Evolutionary conservation across 2,329 filamentous ascomycete genomes (phyloP), one percentile per base, ranked within the genome.

Genomic region (Aspergillus uvarum): DNA sequence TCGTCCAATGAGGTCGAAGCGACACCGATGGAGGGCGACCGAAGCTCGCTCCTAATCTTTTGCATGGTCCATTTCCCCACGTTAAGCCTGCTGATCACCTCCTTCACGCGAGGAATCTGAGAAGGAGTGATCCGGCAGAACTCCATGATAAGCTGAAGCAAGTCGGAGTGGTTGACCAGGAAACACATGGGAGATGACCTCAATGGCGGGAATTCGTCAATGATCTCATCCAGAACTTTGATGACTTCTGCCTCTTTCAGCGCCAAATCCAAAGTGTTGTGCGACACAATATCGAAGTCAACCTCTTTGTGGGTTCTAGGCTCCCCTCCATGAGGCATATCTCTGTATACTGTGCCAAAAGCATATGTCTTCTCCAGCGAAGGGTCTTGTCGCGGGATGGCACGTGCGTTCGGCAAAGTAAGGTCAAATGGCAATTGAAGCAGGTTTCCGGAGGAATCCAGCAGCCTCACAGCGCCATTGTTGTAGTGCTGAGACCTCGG

Each of bases 361-460:
- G 90, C 87, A 74, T 92, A 96, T 0, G 90, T 91, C 65, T 91
- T 90, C 65, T 91, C 86, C 5, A 91, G 78, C 5, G 86, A 81
- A 0, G 86, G 80, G 12, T 83, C 82, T 71, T 81, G 51, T 80
- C 80, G 89, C 5, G 94, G 92, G 55, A 99, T 85, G 59, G 89
- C 87, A 57, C 94, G 86, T 24, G 95, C 95, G 73, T 96, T 88
- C 1, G 94, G 92, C 64, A 98, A 82, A 2, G 92, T 96, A 22
- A 98, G 80, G 74, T 99, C 95, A 69, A 91, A 97, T 0, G 95
- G 95, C n/a, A 99, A 79, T 72, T 99, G 95, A 7, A 98, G 81
- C 1, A 97, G 82, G n/a, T 89, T 94, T 2, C 94, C 95, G 62
- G 88, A 90, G 1, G 87, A 82, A 72, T 96, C 92, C 26, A 99